Conservation (phyloP, 148 eudicot genomes). For the Rhododendron williamsianum region DNA sequence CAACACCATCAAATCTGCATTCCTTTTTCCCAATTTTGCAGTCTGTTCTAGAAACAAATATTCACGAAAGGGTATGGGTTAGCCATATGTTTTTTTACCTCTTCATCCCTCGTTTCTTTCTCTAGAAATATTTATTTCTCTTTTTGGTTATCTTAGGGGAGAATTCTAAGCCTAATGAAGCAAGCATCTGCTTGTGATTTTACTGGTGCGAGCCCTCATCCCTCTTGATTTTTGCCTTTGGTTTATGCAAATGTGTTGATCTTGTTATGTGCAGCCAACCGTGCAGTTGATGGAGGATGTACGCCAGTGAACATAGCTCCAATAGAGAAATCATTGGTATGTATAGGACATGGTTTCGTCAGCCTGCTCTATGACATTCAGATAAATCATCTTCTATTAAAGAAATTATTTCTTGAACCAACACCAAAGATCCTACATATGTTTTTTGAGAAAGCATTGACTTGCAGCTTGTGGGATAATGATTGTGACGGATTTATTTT, state of each 20-base stretch:
- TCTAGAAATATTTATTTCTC: slow-evolving; percentile 16
- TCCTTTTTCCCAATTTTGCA: slow-evolving; percentile 40
- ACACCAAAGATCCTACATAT: too few species aligned
- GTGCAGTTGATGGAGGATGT: slow-evolving; percentile 26
- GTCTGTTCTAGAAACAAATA: slow-evolving; percentile 47
- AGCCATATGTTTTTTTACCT: too few species aligned
- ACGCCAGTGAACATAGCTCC: slow-evolving; percentile 7
- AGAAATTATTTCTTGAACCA: too few species aligned
- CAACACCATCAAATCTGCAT: slow-evolving; percentile 22
- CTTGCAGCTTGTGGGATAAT: too few species aligned
- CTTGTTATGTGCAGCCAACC: slow-evolving; percentile 10
- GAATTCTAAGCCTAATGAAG: slow-evolving; percentile 47
- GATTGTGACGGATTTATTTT: too few species aligned
- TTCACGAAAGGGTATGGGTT: slow-evolving; percentile 58
- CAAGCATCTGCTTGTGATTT: slow-evolving; percentile 37
- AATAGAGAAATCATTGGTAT: slow-evolving; percentile 57
- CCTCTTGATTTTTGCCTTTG: too few species aligned
- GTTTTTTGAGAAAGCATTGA: too few species aligned
- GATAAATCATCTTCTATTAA: neutral
- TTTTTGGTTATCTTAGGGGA: too few species aligned
- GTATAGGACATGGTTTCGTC: neutral
- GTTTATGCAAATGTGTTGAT: neutral
- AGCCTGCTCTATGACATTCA: neutral
- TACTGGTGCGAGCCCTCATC: slow-evolving; percentile 23
- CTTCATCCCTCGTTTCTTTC: neutral